Evolutionary conservation across 2,329 filamentous ascomycete genomes (phyloP), one percentile per base, ranked within the genome.

Genomic region (Neocucurbitaria cava): DNA sequence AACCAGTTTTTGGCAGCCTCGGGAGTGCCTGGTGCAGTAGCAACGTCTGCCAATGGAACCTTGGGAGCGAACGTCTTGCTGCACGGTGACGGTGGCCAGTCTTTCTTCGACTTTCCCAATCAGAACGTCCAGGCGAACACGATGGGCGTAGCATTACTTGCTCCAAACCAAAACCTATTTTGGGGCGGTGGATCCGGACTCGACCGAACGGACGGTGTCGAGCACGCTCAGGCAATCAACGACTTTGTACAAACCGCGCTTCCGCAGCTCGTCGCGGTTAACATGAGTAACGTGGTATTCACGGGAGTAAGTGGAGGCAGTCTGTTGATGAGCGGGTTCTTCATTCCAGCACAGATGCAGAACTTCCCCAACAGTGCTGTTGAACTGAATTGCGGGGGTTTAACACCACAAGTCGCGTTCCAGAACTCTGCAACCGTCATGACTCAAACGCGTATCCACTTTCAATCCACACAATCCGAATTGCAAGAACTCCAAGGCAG

Each of bases 31-130:
- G 83, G 82, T 31, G 82, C 74, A 15, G 64, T 70, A 20, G 72
- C 73, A 28, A 71, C 72, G 2, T 68, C 71, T 11, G 39, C 67
- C 2, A 68, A 70, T 35, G 72, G 73, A 31, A 69, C 71, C 5
- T 72, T 83, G 26, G 72, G 71, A 45, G 75, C 84, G 6, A 86
- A 86, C 61, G 80, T 87, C 13, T 78, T 87, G 31, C 78, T 87
- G 3, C 84, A 87, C 66, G 84, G 84, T 45, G 84, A 87, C 65
- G 84, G 84, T 38, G 84, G 84, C 6, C 81, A 85, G 62, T 84
- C 81, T 11, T 85, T 85, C 77, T 83, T 83, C 70, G 82, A 83
- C 65, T 83, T 84, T 72, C 82, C 82, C 31, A 85, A 85, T 69
- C 81, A 85, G 61, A 79, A 77, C 17, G 79, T 84, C 10, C 79